Percentiles rank a stretch among this genome's conserved stretches.
phyloP scores from a whole-genome alignment of 2,329 filamentous ascomycete genomes.

The Pseudogymnoascus sp. region DNA sequence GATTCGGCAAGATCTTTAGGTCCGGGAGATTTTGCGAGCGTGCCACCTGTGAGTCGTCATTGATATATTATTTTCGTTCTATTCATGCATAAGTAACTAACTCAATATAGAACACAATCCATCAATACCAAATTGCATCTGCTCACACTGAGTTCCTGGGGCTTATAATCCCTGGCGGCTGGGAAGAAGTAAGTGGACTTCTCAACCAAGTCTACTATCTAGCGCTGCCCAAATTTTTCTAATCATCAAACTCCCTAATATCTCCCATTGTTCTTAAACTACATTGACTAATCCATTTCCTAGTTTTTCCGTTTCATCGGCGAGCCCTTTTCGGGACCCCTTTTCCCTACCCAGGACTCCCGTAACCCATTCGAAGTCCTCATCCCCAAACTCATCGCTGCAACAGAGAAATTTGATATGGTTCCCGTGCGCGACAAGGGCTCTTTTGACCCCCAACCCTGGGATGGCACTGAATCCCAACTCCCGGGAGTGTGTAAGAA shows the following conservation, averaged over 20 bases:
- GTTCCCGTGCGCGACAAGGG: conserved; percentile 41
- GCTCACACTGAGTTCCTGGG: conserved; percentile 46
- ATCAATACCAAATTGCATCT: conserved; percentile 46
- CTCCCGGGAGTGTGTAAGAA: conserved; percentile 31
- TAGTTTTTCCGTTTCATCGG: conserved; percentile 48
- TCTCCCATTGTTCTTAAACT: neutral
- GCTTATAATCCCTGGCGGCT: conserved; percentile 47
- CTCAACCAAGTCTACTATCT: neutral
- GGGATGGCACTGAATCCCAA: conserved; percentile 32
- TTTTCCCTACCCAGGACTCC: conserved; percentile 43
- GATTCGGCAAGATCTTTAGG: conserved; percentile 44
- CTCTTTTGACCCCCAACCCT: conserved; percentile 36
- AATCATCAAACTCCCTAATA: neutral
- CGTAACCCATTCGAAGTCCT: conserved; percentile 41
- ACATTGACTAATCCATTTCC: neutral
- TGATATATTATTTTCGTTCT: neutral
- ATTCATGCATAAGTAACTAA: conserved; percentile 9
- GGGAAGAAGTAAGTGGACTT: conserved; percentile 36
- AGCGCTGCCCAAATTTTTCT: neutral
- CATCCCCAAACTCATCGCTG: conserved; percentile 47
- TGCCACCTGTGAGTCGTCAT: conserved; percentile 39
- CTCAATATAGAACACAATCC: conserved; percentile 35
- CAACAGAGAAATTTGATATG: conserved; percentile 47
- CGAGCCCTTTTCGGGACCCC: conserved; percentile 40
- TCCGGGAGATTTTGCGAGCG: conserved; percentile 48